Percentiles rank a stretch among this genome's conserved stretches.
These are phyloP conservation scores for Pyrenochaeta sp. DNA, from an alignment of 2,329 filamentous ascomycete genomes.

Conservation along the genomic window DNA sequence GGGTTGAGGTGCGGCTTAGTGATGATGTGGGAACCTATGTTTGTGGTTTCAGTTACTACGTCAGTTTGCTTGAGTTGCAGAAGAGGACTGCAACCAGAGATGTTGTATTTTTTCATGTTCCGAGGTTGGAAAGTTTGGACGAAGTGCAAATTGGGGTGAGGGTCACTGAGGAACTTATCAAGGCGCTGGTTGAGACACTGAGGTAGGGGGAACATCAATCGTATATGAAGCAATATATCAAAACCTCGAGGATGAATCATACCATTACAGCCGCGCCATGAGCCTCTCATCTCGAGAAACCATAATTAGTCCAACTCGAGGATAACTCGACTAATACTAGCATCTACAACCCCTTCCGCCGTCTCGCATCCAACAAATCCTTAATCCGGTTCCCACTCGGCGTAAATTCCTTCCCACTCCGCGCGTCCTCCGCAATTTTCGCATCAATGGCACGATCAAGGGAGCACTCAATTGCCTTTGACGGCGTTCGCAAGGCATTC, in stretches of 20 bases:
- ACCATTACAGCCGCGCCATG: too few species aligned
- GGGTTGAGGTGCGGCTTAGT: conserved; percentile 46
- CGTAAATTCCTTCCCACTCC: conserved; percentile 19
- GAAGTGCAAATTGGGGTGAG: conserved; percentile 42
- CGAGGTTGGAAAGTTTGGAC: conserved; percentile 44
- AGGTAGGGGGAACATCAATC: background rate
- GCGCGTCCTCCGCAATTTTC: conserved; percentile 32
- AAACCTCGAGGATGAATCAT: too few species aligned
- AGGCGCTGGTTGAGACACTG: conserved; percentile 44
- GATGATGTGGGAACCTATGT: conserved; percentile 54
- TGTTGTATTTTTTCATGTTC: conserved; percentile 55
- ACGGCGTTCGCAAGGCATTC: conserved; percentile 30
- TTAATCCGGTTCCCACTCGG: conserved; percentile 19
- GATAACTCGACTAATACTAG: too few species aligned
- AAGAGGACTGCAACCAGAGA: conserved; percentile 24
- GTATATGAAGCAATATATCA: too few species aligned
- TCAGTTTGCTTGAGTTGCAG: conserved; percentile 43
- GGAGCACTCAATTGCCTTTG: conserved; percentile 27
- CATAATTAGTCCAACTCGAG: too few species aligned
- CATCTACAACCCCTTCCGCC: background rate
- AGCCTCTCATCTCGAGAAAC: too few species aligned
- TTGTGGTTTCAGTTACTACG: conserved; percentile 57
- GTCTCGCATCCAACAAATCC: conserved; percentile 18
- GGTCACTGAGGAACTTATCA: conserved; percentile 44
- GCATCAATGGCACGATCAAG: conserved; percentile 37